These are phyloP conservation scores for Gynandropsis gynandra DNA, from an alignment of 345 rosid genomes.

Conservation along the genomic window DNA sequence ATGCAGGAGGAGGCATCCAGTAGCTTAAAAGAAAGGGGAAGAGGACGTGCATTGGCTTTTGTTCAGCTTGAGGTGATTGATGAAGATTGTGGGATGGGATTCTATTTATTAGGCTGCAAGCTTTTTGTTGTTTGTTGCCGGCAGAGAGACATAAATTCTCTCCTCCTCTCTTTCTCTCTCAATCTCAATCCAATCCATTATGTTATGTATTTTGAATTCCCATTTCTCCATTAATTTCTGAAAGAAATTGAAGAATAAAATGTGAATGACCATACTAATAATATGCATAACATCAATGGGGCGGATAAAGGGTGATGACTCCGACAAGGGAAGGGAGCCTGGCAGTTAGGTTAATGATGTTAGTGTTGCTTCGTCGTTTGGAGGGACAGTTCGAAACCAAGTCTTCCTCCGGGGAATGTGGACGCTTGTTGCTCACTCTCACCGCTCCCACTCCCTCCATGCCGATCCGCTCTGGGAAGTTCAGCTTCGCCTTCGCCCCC, in stretches of 20 bases:
- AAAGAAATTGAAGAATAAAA: too few relatives aligned
- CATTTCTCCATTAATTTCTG: too few relatives aligned
- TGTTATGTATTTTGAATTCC: too few relatives aligned
- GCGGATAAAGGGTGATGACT: neutral
- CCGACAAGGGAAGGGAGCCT: slow-evolving; percentile 6
- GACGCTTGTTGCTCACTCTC: neutral
- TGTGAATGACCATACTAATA: too few relatives aligned
- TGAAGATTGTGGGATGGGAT: neutral
- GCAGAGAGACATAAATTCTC: too few relatives aligned
- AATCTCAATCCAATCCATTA: too few relatives aligned
- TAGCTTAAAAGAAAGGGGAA: slow-evolving; percentile 12
- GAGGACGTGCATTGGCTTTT: slow-evolving; percentile 1
- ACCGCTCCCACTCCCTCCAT: neutral
- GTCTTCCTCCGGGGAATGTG: neutral
- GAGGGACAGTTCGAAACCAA: neutral
- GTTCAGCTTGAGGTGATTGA: neutral
- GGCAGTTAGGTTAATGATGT: slow-evolving; percentile 12
- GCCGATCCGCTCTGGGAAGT: slow-evolving; percentile 22
- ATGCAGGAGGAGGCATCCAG: slow-evolving; percentile 28
- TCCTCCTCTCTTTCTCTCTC: too few relatives aligned
- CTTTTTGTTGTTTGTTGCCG: too few relatives aligned
- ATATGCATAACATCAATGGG: too few relatives aligned
- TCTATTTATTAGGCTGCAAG: too few relatives aligned
- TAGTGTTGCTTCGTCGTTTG: slow-evolving; percentile 6
- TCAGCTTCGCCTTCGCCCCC: slow-evolving; percentile 23